A percentile compares a stretch with the other conserved stretches of the same genome.
These are phyloP conservation scores for Citrus inodora DNA, from an alignment of 345 rosid species.

Conservation along the genomic window DNA sequence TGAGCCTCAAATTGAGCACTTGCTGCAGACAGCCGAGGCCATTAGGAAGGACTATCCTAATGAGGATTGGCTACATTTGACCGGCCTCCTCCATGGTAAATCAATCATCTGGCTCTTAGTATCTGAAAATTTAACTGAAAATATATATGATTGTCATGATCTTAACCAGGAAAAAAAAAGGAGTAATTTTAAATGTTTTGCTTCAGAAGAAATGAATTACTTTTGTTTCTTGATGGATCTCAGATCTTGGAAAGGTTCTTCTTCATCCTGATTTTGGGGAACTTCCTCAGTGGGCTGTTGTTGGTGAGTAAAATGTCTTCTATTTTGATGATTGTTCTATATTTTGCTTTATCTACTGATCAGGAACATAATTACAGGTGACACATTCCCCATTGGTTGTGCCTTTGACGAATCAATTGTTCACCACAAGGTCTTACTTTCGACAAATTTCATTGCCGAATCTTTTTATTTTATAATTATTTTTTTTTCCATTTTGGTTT, in stretches of 20 bases:
- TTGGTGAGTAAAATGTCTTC: conserved; percentile 33
- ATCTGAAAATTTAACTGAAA: not conserved
- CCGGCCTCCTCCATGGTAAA: conserved; percentile 57
- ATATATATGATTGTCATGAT: not conserved
- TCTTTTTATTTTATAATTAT: not conserved
- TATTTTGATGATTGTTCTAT: not conserved
- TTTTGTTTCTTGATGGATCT: not conserved
- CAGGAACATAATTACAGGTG: conserved; percentile 33
- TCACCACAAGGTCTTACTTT: conserved; percentile 62
- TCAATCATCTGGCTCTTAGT: not conserved
- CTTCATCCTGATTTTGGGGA: conserved; percentile 66
- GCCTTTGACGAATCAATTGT: conserved; percentile 69
- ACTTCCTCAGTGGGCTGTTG: conserved; percentile 91
- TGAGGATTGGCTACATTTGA: conserved; percentile 57
- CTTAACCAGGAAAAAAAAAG: not conserved
- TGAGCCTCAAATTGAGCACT: conserved; percentile 58
- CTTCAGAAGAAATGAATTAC: not conserved
- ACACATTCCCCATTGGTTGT: conserved; percentile 81
- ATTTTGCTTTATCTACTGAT: not conserved
- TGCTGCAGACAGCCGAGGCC: conserved; percentile 60
- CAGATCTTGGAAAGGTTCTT: conserved; percentile 78
- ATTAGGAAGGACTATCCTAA: conserved; percentile 50
- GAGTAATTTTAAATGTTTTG: not conserved
- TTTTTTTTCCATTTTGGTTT: too few species aligned
- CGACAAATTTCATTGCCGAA: not conserved